A percentile compares a stretch with the other conserved stretches of the same genome.
These are phyloP conservation scores for Dimocarpus longan DNA, from an alignment of 345 rosid species.

Conservation along the genomic window DNA sequence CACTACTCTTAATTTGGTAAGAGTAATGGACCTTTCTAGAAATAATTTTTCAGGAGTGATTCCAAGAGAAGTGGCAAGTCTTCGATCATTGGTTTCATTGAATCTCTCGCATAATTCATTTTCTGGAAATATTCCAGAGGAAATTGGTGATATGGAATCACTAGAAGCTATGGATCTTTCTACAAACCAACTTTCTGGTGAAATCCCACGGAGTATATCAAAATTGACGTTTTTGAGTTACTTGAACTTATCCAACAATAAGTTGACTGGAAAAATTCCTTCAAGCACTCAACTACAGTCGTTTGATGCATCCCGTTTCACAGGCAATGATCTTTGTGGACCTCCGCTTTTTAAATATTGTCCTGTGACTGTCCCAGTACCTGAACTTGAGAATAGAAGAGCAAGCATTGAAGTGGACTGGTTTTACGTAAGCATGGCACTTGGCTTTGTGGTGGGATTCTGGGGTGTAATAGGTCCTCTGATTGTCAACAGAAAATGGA, in stretches of 20 bases:
- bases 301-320: background rate
- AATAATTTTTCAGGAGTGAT: constrained; percentile 2
- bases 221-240: constrained; percentile 15
- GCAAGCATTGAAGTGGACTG: no score
- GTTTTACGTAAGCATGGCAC: no score
- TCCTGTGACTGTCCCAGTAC: no score
- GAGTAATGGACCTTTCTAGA: background rate
- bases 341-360: constrained; percentile 1
- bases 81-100: background rate
- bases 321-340: constrained; percentile 2
- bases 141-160: constrained; percentile 14
- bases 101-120: constrained; percentile 22
- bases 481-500: no score
- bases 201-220: constrained; percentile 23
- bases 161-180: constrained; percentile 20
- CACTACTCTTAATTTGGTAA: constrained; percentile 6
- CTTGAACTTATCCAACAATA: constrained; percentile 13
- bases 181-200: constrained; percentile 16
- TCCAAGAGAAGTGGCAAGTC: background rate
- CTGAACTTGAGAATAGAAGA: no score
- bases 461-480: no score
- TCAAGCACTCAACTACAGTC: constrained; percentile 13
- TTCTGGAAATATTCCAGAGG: background rate
- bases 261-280: constrained; percentile 21
- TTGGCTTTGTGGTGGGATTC: no score